A percentile compares a stretch with the other conserved stretches of the same genome.
Evolutionary conservation across 495 filamentous ascomycete genomes (phyloP).

Genomic region (Podospora tetraspora): DNA sequence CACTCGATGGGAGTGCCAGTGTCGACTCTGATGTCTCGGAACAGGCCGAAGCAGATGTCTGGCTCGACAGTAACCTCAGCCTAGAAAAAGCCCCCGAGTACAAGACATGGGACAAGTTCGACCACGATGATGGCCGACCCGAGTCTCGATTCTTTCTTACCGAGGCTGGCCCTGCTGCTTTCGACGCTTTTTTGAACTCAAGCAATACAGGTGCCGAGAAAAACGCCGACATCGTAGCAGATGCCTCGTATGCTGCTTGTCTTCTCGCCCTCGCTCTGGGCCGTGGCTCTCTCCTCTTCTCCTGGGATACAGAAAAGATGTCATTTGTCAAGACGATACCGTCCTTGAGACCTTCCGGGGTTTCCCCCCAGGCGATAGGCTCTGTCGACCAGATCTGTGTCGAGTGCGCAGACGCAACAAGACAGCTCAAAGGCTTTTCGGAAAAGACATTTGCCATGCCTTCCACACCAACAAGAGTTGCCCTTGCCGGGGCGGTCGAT

Average conservation of each 20-base stretch:
- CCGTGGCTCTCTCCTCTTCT: constrained; percentile 73
- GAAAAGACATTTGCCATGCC: constrained; percentile 39
- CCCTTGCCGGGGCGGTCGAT: constrained; percentile 56
- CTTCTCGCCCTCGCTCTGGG: constrained; percentile 72
- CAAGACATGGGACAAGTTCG: constrained; percentile 71
- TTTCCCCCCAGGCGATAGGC: constrained; percentile 53
- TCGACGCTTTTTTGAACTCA: constrained; percentile 59
- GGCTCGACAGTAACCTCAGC: constrained; percentile 40
- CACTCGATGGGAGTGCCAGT: neutral
- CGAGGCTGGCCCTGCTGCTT: constrained; percentile 66
- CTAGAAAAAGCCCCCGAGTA: constrained; percentile 37
- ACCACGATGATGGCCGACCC: constrained; percentile 32
- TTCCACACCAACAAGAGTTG: constrained; percentile 50
- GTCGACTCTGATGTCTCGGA: constrained; percentile 3
- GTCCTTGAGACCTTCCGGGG: constrained; percentile 61
- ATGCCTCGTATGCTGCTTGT: constrained; percentile 52
- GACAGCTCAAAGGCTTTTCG: constrained; percentile 49
- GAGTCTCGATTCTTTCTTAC: constrained; percentile 56
- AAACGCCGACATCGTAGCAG: constrained; percentile 31
- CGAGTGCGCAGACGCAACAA: constrained; percentile 54
- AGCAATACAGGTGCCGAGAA: constrained; percentile 11
- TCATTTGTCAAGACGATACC: constrained; percentile 54
- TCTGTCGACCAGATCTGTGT: constrained; percentile 54
- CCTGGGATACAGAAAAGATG: constrained; percentile 52
- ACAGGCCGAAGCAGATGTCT: constrained; percentile 45